phyloP scores from a whole-genome alignment of 2,329 filamentous ascomycete genomes.

The Paradendryphiella salina region DNA sequence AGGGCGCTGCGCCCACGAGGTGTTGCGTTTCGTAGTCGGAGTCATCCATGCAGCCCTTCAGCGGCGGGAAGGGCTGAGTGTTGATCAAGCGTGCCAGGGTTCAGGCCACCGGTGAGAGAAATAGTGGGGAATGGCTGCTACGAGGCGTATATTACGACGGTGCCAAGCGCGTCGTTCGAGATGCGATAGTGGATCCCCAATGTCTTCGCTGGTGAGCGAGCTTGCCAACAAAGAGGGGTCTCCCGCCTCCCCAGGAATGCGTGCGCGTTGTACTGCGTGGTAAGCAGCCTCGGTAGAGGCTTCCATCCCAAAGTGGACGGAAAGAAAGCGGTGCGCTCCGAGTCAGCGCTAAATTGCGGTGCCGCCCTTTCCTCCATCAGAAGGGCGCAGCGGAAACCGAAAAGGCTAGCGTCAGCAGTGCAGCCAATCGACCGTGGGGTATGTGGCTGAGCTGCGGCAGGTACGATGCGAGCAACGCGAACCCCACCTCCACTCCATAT shows the following conservation, averaged over 20 bases:
- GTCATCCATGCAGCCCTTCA: constrained; percentile 26
- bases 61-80: constrained; percentile 20
- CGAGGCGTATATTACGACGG: constrained; percentile 3
- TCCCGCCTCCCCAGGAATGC: not conserved
- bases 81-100: constrained; percentile 14
- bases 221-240: not conserved
- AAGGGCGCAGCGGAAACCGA: constrained; percentile 15
- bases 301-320: not conserved
- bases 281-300: not conserved
- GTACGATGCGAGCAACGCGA: constrained; percentile 2
- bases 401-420: constrained; percentile 10
- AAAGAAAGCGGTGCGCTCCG: constrained; percentile 2
- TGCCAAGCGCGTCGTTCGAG: constrained; percentile 11
- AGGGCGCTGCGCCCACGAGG: constrained; percentile 23
- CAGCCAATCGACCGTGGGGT: constrained; percentile 8
- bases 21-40: constrained; percentile 13
- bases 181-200: not conserved
- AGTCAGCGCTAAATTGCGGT: constrained; percentile 17
- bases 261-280: not conserved
- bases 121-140: constrained; percentile 16
- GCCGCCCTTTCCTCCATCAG: constrained; percentile 18
- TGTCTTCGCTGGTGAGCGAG: not conserved
- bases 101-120: constrained; percentile 20
- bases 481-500: not conserved
- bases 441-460: constrained; percentile 12